Percentiles rank a stretch among this genome's conserved stretches.
Conservation (phyloP, 371 early-diverging fungal species). For the Mucor indicus region DNA sequence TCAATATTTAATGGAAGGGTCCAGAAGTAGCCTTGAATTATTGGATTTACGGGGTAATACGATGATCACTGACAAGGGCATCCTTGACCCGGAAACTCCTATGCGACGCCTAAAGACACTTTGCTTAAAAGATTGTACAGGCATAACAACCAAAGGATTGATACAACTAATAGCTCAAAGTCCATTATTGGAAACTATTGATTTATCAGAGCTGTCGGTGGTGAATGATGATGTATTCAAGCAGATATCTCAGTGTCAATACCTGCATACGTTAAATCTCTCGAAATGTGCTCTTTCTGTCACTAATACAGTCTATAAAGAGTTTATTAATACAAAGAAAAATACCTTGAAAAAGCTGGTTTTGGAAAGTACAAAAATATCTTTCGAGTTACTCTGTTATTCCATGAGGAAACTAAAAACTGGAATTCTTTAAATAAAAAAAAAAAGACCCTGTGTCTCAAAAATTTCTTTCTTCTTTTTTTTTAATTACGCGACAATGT, state of each 20-base stretch:
- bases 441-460: no score
- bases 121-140: constrained; percentile 10
- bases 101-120: background rate
- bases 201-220: constrained; percentile 3
- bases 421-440: constrained; percentile 10
- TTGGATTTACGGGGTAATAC: constrained; percentile 7
- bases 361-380: constrained; percentile 2
- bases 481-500: no score
- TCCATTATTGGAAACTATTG: constrained; percentile 9
- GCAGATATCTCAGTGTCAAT: background rate
- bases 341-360: constrained; percentile 2
- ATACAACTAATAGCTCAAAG: background rate
- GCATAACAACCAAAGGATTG: constrained; percentile 2
- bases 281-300: constrained; percentile 2
- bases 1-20: background rate
- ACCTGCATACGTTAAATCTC: background rate
- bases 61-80: constrained; percentile 1
- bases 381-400: background rate
- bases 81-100: background rate
- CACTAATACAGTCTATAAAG: background rate
- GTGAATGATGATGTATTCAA: constrained; percentile 6
- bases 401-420: constrained; percentile 13
- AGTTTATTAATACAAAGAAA: background rate
- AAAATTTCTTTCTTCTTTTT: no score
- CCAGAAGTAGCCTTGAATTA: background rate